Percentiles rank a stretch among this genome's conserved stretches.
These are phyloP conservation scores for Torrubiella hemipterigena DNA, from an alignment of 2,329 filamentous ascomycete genomes.

Conservation along the genomic window DNA sequence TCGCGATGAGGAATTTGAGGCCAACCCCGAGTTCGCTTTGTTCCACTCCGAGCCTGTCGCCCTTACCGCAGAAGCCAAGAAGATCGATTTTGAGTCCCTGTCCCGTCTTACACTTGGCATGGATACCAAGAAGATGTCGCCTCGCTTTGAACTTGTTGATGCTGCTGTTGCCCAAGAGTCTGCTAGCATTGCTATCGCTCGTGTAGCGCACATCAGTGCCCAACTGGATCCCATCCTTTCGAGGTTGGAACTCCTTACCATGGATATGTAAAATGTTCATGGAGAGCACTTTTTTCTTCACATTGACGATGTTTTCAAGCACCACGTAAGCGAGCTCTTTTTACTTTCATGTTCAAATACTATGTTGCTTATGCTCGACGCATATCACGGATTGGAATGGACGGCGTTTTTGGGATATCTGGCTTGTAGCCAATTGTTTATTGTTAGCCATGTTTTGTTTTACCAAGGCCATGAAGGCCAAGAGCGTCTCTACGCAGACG, in stretches of 20 bases:
- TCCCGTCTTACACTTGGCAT: slow-evolving; percentile 34
- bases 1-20: slow-evolving; percentile 46
- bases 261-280: slow-evolving; percentile 22
- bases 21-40: slow-evolving; percentile 49
- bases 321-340: no score
- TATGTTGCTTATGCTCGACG: no score
- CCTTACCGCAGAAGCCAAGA: slow-evolving; percentile 15
- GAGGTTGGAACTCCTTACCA: slow-evolving; percentile 24
- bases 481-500: no score
- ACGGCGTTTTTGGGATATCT: no score
- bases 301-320: no score
- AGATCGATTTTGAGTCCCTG: slow-evolving; percentile 30
- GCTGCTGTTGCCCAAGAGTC: slow-evolving; percentile 34
- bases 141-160: slow-evolving; percentile 53
- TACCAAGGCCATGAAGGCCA: no score
- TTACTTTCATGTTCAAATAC: no score
- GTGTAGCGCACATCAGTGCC: slow-evolving; percentile 36
- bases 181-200: slow-evolving; percentile 32
- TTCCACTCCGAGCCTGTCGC: slow-evolving; percentile 34
- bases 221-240: slow-evolving; percentile 21
- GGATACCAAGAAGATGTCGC: slow-evolving; percentile 50
- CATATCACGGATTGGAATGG: no score
- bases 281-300: no score
- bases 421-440: no score
- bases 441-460: no score